Evolutionary conservation across 2,329 filamentous ascomycete genomes (phyloP).

Genomic region (Paraconiothyrium sp.): DNA sequence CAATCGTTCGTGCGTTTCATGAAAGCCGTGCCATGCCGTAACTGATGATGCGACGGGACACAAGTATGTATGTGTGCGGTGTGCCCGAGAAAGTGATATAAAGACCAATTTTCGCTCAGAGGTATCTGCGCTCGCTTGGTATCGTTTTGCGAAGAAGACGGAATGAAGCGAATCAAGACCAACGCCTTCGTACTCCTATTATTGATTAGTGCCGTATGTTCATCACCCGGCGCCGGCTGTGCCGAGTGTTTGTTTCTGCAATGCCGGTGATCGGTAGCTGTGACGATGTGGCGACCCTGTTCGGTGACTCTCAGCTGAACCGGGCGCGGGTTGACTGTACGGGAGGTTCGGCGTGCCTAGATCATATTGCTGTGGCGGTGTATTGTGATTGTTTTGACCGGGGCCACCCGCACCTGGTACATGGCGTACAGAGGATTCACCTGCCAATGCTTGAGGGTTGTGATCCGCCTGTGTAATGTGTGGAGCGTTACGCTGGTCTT

Average conservation of each 20-base stretch:
- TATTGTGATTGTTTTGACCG: slow-evolving; percentile 33
- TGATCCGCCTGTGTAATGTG: slow-evolving; percentile 80
- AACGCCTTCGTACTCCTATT: slow-evolving; percentile 38
- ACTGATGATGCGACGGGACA: slow-evolving; percentile 16
- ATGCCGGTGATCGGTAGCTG: slow-evolving; percentile 49
- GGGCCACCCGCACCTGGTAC: slow-evolving; percentile 56
- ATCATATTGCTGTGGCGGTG: slow-evolving; percentile 42
- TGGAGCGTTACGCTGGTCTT: slow-evolving; percentile 58
- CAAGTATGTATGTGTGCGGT: slow-evolving; percentile 12
- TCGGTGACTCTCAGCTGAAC: slow-evolving; percentile 46
- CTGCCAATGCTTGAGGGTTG: slow-evolving; percentile 85
- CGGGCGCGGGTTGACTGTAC: slow-evolving; percentile 45
- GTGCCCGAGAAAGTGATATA: slow-evolving; percentile 16
- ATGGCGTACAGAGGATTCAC: slow-evolving; percentile 84
- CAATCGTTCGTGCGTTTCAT: slow-evolving; percentile 22
- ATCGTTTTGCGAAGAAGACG: slow-evolving; percentile 25
- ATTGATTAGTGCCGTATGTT: slow-evolving; percentile 16
- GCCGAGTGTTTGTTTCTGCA: slow-evolving; percentile 48
- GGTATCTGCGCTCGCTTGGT: slow-evolving; percentile 26
- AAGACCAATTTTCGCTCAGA: slow-evolving; percentile 17
- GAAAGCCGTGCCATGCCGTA: slow-evolving; percentile 23
- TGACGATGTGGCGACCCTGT: slow-evolving; percentile 50
- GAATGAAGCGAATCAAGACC: slow-evolving; percentile 25
- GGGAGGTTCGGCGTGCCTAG: slow-evolving; percentile 45
- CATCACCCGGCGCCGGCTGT: slow-evolving; percentile 48